Conservation (phyloP, 768 basidiomycete genomes). For the Pulveroboletus sp. region DNA sequence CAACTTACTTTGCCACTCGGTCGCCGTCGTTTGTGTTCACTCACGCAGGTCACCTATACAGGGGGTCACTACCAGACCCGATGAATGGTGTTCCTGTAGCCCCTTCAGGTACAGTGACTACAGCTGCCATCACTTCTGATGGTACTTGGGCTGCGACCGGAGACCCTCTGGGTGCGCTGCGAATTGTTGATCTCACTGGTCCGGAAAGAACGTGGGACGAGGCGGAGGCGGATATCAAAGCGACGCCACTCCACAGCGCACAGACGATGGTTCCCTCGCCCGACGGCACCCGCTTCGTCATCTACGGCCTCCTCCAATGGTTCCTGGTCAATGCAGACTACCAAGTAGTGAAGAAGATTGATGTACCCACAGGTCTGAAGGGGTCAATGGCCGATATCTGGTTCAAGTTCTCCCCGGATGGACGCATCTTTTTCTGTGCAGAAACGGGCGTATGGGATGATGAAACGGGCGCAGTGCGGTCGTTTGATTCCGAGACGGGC, state of each 20-base stretch:
- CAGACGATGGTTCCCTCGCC: slow-evolving; percentile 3
- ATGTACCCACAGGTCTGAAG: slow-evolving; percentile 5
- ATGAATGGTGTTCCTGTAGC: neutral
- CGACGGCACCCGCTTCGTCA: slow-evolving; percentile 10
- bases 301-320: neutral
- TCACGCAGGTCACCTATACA: neutral
- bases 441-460: neutral
- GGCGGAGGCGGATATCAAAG: neutral
- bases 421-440: slow-evolving; percentile 4
- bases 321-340: slow-evolving; percentile 2
- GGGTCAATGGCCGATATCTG: neutral
- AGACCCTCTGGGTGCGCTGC: neutral
- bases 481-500: slow-evolving; percentile 11
- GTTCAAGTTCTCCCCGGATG: slow-evolving; percentile 13
- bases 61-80: neutral
- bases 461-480: slow-evolving; percentile 6
- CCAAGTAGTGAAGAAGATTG: slow-evolving; percentile 5
- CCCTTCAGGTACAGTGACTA: neutral
- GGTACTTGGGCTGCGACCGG: slow-evolving; percentile 17
- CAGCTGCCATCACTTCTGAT: slow-evolving; percentile 18
- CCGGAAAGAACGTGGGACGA: slow-evolving; percentile 4
- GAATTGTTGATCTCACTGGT: slow-evolving; percentile 5
- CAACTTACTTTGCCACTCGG: neutral
- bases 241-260: neutral
- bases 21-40: slow-evolving; percentile 9